Evolutionary conservation across 2,329 filamentous ascomycete species (phyloP).

Genomic region (Shiraia bambusicola): DNA sequence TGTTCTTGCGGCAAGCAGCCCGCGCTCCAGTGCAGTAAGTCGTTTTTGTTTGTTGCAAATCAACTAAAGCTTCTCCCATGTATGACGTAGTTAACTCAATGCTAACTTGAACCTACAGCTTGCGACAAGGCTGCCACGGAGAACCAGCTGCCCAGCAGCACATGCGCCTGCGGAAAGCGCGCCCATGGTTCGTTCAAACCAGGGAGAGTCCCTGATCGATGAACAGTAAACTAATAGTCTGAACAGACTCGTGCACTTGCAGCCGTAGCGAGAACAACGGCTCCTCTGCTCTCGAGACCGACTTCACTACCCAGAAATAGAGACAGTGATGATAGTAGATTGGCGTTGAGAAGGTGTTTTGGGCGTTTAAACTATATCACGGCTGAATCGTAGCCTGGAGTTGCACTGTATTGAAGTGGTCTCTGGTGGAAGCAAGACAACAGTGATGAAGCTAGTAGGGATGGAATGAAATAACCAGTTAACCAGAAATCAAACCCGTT

Average conservation of each 20-base stretch:
- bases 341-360: slow-evolving; percentile 17
- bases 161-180: slow-evolving; percentile 77
- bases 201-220: not conserved
- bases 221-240: not conserved
- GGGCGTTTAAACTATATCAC: not conserved
- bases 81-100: slow-evolving; percentile 8
- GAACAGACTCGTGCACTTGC: slow-evolving; percentile 67
- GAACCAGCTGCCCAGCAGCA: slow-evolving; percentile 68
- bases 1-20: slow-evolving; percentile 91
- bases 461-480: no score
- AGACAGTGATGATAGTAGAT: slow-evolving; percentile 1
- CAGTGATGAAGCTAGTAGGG: no score
- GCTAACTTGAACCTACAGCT: slow-evolving; percentile 31
- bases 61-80: slow-evolving; percentile 6
- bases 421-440: no score
- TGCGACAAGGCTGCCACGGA: slow-evolving; percentile 76
- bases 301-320: slow-evolving; percentile 74
- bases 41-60: slow-evolving; percentile 6
- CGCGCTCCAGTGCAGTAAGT: slow-evolving; percentile 73
- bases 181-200: slow-evolving; percentile 60
- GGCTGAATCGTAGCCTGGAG: not conserved
- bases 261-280: slow-evolving; percentile 68
- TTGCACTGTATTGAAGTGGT: not conserved
- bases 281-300: slow-evolving; percentile 69
- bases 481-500: no score